phyloP scores from a whole-genome alignment of 1,284 basidiomycete species.

The Cystobasidiaceae sp. region DNA sequence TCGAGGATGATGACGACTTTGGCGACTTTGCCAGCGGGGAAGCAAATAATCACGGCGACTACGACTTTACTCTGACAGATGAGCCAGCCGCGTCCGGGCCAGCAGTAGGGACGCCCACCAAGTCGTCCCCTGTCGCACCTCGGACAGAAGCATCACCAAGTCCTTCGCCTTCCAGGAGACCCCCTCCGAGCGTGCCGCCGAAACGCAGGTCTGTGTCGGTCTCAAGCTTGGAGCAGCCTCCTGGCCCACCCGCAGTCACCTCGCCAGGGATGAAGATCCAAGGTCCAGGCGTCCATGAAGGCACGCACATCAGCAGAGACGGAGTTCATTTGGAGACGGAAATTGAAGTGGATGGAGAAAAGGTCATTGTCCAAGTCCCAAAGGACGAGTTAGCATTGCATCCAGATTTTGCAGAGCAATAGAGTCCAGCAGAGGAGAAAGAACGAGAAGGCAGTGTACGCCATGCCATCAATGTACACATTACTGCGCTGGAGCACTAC shows the following conservation, averaged over 20 bases:
- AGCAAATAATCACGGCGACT: constrained; percentile 35
- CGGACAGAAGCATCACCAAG: no score
- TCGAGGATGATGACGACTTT: constrained; percentile 39
- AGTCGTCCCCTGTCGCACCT: no score
- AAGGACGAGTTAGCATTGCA: constrained; percentile 27
- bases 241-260: neutral
- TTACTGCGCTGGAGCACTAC: no score
- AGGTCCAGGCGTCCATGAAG: constrained; percentile 35
- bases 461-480: no score
- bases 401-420: constrained; percentile 17
- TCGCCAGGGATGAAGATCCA: constrained; percentile 35
- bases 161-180: no score
- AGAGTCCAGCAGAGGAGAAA: no score
- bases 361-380: constrained; percentile 27
- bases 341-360: constrained; percentile 14
- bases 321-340: constrained; percentile 32
- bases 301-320: constrained; percentile 36
- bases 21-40: constrained; percentile 40
- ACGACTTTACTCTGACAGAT: constrained; percentile 31
- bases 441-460: no score
- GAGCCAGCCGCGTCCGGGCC: neutral
- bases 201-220: no score
- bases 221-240: neutral
- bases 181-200: no score
- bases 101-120: no score